These are phyloP conservation scores for Thamnidium elegans DNA, from an alignment of 192 early-diverging fungal genomes.

Conservation along the genomic window DNA sequence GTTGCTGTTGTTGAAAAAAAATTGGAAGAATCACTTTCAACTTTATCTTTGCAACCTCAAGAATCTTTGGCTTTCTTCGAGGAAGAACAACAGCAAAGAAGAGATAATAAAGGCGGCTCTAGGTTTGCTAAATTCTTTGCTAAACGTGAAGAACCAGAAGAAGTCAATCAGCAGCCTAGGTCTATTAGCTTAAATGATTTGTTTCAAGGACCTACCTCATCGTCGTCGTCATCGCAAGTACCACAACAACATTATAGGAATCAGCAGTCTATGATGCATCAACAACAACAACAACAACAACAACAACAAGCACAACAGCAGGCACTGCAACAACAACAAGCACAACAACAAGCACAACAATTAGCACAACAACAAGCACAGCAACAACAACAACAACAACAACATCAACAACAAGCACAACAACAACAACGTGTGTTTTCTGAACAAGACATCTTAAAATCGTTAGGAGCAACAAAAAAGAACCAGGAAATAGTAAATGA, in stretches of 20 bases:
- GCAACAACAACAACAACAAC: neutral
- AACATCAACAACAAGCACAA: neutral
- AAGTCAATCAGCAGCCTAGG: constrained; percentile 5
- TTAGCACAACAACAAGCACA: neutral
- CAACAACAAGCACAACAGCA: no score
- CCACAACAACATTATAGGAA: neutral
- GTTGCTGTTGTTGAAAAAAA: neutral
- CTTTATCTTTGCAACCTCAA: neutral
- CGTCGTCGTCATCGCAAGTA: neutral
- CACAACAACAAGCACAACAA: no score
- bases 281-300: neutral
- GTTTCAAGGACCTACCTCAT: constrained; percentile 38
- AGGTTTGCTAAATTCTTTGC: constrained; percentile 60
- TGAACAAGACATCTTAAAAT: constrained; percentile 52
- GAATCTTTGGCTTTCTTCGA: neutral
- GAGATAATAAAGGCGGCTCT: constrained; percentile 46
- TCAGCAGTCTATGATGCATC: neutral
- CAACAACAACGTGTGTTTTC: constrained; percentile 36
- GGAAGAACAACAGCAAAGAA: constrained; percentile 9
- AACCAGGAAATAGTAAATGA: constrained; percentile 22
- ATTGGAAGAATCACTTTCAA: neutral
- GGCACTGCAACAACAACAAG: no score
- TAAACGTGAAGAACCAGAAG: constrained; percentile 38
- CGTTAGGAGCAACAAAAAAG: constrained; percentile 35
- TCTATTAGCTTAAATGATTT: constrained; percentile 44